phyloP scores from a whole-genome alignment of 768 basidiomycete genomes.

The Russula brevipes region DNA sequence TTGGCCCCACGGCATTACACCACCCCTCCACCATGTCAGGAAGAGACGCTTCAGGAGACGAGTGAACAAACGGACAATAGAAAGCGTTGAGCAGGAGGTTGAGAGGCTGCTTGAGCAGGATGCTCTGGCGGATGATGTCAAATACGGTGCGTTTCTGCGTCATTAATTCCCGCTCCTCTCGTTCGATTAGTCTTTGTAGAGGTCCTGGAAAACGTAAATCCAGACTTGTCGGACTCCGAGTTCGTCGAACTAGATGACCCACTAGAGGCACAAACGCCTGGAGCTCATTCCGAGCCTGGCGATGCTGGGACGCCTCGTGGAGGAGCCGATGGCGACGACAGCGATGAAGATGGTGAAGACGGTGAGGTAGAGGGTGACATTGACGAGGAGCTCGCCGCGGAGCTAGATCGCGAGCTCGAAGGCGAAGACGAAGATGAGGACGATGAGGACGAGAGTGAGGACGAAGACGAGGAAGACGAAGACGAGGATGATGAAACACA shows the following conservation, averaged over 20 bases:
- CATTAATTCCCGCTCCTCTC: background rate
- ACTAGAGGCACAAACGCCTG: slow-evolving; percentile 64
- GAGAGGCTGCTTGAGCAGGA: slow-evolving; percentile 82
- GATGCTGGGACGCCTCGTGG: slow-evolving; percentile 57
- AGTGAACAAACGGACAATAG: slow-evolving; percentile 82
- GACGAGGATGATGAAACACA: slow-evolving; percentile 72
- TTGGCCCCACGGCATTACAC: slow-evolving; percentile 95
- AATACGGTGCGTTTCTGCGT: slow-evolving; percentile 51
- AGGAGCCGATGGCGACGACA: slow-evolving; percentile 52
- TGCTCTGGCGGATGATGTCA: slow-evolving; percentile 64
- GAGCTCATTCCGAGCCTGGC: slow-evolving; percentile 58
- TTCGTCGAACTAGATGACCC: slow-evolving; percentile 64
- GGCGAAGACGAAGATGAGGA: slow-evolving; percentile 58
- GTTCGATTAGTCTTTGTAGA: slow-evolving; percentile 40
- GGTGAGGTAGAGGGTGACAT: slow-evolving; percentile 71
- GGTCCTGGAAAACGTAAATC: slow-evolving; percentile 85
- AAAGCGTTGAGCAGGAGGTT: slow-evolving; percentile 91
- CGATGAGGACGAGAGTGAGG: slow-evolving; percentile 58
- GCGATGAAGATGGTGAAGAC: slow-evolving; percentile 51
- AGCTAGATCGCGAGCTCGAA: slow-evolving; percentile 79
- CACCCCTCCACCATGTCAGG: slow-evolving; percentile 83
- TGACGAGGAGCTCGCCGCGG: slow-evolving; percentile 83
- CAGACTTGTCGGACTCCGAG: slow-evolving; percentile 85
- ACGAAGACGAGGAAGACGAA: slow-evolving; percentile 71
- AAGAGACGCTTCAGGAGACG: slow-evolving; percentile 91